Evolutionary conservation across 2,329 filamentous ascomycete species (phyloP), one percentile per base, ranked within the genome.

Genomic region (Clarireedia paspali): DNA sequence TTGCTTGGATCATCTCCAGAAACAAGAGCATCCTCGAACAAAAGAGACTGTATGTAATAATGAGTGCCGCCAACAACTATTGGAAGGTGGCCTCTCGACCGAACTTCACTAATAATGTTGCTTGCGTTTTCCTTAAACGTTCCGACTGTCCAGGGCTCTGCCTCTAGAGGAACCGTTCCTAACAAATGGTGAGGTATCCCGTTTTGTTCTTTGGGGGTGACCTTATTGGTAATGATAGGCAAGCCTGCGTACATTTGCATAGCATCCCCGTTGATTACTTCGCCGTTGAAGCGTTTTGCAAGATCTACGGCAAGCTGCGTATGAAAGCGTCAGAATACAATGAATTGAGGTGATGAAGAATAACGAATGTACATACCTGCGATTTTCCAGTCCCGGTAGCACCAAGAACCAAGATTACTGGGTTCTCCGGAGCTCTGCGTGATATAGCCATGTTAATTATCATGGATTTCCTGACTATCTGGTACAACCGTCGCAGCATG

Each of bases 201-300:
- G 59, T 86, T 81, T 66, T 84, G 85, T 69, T 97, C 92, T 20
- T 83, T 78, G 0, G 68, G 52, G 0, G 88, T 82, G 57, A 97
- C 88, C 70, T 97, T 95, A 71, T 99, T 99, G 26, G 94, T 99
- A 64, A 97, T 92, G 61, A 97, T 86, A 5, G 94, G 91, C 45
- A 99, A 75, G 2, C 94, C 94, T 53, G 82, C 80, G 71, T 99
- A 99, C 73, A 99, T 84, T 70, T 99, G 94, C 91, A 99, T 96
- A 40, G 94, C 94, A 76, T 99, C 94, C 47, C 89, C 89, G 69
- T 99, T 99, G 73, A 99, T 91, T 52, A 99, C 82, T 71, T 99
- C 94, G 67, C 95, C 94, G 70, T 94, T 85, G 72, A 91, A 91
- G 23, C 80, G 82, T 44, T 78, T 78, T 1, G 95, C 94, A 51